Evolutionary conservation across 1,139 yeast genomes (phyloP).

Genomic region (Geotrichum fermentans): DNA sequence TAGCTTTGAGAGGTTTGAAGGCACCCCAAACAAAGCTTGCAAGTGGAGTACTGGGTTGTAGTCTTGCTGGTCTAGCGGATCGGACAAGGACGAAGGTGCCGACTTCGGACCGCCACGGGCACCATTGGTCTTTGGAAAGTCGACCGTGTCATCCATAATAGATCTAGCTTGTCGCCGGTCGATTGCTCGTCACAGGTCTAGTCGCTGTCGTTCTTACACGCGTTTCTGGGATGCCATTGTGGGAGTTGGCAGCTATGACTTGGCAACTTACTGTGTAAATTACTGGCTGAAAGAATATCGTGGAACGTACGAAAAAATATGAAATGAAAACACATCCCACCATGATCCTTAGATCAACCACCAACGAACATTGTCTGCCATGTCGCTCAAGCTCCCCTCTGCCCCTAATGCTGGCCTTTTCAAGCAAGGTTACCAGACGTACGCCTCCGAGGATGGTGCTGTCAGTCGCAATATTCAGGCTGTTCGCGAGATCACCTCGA

Average conservation of each 20-base stretch:
- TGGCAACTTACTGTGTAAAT: no score
- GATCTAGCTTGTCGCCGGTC: background rate
- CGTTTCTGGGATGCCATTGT: background rate
- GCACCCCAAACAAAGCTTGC: constrained; percentile 33
- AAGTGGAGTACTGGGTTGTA: constrained; percentile 44
- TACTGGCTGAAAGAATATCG: no score
- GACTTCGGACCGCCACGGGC: background rate
- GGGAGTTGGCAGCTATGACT: no score
- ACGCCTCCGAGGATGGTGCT: constrained; percentile 90
- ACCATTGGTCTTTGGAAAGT: constrained; percentile 1
- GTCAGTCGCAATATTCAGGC: constrained; percentile 89
- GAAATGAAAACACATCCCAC: no score
- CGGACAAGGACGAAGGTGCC: constrained; percentile 4
- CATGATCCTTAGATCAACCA: background rate
- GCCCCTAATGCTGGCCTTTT: constrained; percentile 92
- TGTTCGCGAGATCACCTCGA: constrained; percentile 84
- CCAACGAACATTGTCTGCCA: no score
- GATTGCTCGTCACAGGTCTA: background rate
- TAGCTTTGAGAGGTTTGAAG: constrained; percentile 25
- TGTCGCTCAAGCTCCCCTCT: constrained; percentile 88
- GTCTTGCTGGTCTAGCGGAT: constrained; percentile 18
- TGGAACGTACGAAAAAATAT: no score
- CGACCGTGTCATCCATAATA: constrained; percentile 3
- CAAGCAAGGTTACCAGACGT: constrained; percentile 92
- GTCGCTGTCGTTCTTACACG: background rate